These are phyloP conservation scores for Prunus yedoensis DNA, from an alignment of 331 rosid species.

Conservation along the genomic window DNA sequence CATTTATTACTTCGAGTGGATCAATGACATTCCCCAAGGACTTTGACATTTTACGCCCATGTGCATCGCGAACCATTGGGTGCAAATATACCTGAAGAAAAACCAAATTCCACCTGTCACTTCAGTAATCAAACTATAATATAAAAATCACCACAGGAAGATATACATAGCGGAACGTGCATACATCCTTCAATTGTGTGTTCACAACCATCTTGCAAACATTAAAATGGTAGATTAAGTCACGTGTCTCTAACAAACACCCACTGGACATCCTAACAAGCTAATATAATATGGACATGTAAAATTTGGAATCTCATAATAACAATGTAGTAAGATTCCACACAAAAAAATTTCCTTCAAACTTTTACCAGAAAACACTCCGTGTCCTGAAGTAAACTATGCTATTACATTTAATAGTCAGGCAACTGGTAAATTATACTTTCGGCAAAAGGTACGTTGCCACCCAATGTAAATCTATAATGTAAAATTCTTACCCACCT, in stretches of 20 bases:
- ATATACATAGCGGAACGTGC: not conserved
- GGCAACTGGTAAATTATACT: not conserved
- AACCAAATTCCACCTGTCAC: not conserved
- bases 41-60: too few relatives aligned
- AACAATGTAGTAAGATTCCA: not conserved
- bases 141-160: not conserved
- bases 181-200: not conserved
- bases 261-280: not conserved
- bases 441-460: not conserved
- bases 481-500: constrained; percentile 43
- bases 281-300: not conserved
- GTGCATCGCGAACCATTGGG: too few relatives aligned
- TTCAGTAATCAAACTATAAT: not conserved
- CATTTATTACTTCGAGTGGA: too few relatives aligned
- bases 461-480: not conserved
- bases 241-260: not conserved
- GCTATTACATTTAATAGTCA: not conserved
- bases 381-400: not conserved
- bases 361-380: not conserved
- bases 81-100: constrained; percentile 60
- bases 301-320: not conserved
- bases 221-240: not conserved
- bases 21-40: too few relatives aligned
- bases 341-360: not conserved
- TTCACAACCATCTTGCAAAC: not conserved